These are phyloP conservation scores for Saccharomyces mikatae DNA, from an alignment of 805 yeast genomes.

Conservation along the genomic window DNA sequence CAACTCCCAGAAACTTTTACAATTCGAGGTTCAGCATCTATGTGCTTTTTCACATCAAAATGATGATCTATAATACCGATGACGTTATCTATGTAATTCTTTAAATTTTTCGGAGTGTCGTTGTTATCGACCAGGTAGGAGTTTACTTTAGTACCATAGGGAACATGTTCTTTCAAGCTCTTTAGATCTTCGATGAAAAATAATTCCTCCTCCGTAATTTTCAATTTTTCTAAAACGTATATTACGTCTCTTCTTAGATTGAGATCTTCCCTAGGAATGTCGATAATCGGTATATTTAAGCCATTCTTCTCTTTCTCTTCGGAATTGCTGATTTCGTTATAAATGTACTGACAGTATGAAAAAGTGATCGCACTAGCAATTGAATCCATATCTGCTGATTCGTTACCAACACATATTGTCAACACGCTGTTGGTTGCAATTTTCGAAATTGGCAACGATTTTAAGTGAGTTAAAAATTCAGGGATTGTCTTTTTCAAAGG, in stretches of 20 bases:
- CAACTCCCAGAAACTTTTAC: conserved; percentile 69
- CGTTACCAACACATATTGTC: conserved; percentile 49
- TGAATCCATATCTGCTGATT: conserved; percentile 85
- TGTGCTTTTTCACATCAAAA: conserved; percentile 51
- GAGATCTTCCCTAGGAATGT: conserved; percentile 62
- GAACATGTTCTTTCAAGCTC: conserved; percentile 4
- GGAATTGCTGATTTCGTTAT: conserved; percentile 5
- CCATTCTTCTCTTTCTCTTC: conserved; percentile 19
- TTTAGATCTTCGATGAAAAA: conserved; percentile 62
- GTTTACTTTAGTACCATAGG: not conserved
- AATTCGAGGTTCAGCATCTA: conserved; percentile 52
- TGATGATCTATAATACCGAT: conserved; percentile 81
- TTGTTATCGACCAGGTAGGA: conserved; percentile 81
- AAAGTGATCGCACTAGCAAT: conserved; percentile 67
- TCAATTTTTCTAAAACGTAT: conserved; percentile 40
- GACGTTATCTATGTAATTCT: conserved; percentile 31
- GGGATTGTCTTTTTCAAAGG: not conserved
- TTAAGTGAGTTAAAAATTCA: not conserved
- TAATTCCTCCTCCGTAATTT: conserved; percentile 42
- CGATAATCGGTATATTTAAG: conserved; percentile 60
- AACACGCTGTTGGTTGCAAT: conserved; percentile 1
- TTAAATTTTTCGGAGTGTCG: conserved; percentile 44
- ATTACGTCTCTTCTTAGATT: conserved; percentile 63
- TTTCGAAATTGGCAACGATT: not conserved
- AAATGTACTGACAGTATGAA: conserved; percentile 46